Base-by-base conservation (phyloP, 805 yeast genomes). In the Pichia rugopelliculosa region DNA sequence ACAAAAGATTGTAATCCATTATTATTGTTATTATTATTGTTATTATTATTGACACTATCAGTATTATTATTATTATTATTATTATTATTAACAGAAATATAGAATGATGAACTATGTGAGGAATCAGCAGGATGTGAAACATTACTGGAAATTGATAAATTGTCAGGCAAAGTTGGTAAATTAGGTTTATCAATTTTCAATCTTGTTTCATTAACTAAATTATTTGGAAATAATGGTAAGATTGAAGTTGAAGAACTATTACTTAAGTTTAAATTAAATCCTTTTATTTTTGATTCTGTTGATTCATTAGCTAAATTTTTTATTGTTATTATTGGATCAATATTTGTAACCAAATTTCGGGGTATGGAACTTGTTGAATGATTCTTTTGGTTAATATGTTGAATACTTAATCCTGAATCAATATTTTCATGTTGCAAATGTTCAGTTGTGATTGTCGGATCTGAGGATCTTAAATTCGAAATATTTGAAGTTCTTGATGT, bases 321-420 rank as follows among this genome's bases (percentile, higher is more conserved):
- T 8, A 47, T 21, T 7, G 50, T 47, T n/a, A 47, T 22, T 22
- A 44, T 27, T 9, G 50, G 45, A 22, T 37, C 45, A 6, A 6
- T 12, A 15, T 2, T n/a, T 11, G 4, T 30, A 12, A 6, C 21
- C 9, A 24, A 26, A 23, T 24, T 24, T 23, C 22, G 41, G 8
- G 25, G 39, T 17, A 33, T 12, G 7, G 22, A 24, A 2, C 4
- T 34, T n/a, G 37, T 39, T 15, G 21, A 21, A 9, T 4, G 22
- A 26, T 21, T 10, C n/a, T 12, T 37, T 15, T 5, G 36, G 36
- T 2, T n/a, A 24, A 3, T 17, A 13, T 13, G 12, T 4, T 6
- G 30, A 38, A n/a, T n/a, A n/a, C 4, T 22, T 23, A 6, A 11
- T 15, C 30, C 15, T 38, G n/a, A 9, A 39, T 11, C 15, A 39